These are phyloP conservation scores for Sporobolomyces roseus DNA, from an alignment of 768 basidiomycete genomes.

Conservation along the genomic window DNA sequence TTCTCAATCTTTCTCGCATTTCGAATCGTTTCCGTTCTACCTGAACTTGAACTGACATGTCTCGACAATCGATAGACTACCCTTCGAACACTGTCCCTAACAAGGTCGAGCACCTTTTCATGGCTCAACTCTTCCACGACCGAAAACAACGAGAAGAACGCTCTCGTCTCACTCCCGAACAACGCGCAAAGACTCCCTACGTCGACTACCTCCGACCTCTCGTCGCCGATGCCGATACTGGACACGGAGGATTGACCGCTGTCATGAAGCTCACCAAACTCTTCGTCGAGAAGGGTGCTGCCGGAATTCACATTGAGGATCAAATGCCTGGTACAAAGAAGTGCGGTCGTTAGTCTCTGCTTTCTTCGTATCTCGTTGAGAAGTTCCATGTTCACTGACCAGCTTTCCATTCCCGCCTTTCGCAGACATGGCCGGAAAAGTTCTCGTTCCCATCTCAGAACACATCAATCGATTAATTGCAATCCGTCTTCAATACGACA, in stretches of 20 bases:
- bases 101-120: conserved; percentile 97
- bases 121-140: conserved; percentile 98
- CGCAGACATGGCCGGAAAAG: conserved; percentile 91
- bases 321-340: conserved; percentile 98
- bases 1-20: conserved; percentile 1
- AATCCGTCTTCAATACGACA: conserved; percentile 93
- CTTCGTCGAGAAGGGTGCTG: conserved; percentile 97
- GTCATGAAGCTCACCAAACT: conserved; percentile 98
- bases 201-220: conserved; percentile 68
- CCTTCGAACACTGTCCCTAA: conserved; percentile 98
- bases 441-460: conserved; percentile 93
- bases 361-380: not conserved
- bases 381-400: too few relatives aligned
- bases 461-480: conserved; percentile 98
- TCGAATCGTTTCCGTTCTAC: too few relatives aligned
- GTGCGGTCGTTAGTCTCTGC: conserved; percentile 75
- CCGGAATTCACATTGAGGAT: conserved; percentile 96
- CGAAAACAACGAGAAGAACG: conserved; percentile 87
- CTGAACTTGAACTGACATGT: not conserved
- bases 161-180: conserved; percentile 63
- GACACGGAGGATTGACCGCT: conserved; percentile 95
- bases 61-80: conserved; percentile 62
- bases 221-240: conserved; percentile 95
- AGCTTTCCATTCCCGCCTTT: too few relatives aligned
- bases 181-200: conserved; percentile 65